Conservation (phyloP, 164 flowering plant species). For the Vitis cinerea region DNA sequence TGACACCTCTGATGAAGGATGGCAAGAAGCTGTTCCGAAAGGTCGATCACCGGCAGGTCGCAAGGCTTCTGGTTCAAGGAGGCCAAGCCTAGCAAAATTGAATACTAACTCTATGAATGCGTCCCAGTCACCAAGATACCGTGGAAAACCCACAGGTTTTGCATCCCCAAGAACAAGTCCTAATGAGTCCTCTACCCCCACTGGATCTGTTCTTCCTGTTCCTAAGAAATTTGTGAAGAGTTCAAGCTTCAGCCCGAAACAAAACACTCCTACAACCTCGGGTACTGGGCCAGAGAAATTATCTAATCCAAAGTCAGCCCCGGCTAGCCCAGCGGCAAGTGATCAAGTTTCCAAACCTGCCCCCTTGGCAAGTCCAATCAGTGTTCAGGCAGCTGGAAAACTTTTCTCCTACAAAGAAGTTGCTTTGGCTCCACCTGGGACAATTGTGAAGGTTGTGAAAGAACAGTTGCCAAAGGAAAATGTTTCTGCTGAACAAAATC, state of each 20-base stretch:
- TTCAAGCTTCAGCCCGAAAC: constrained; percentile 62
- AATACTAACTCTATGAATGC: constrained; percentile 60
- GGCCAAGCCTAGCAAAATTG: constrained; percentile 71
- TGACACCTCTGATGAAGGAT: constrained; percentile 70
- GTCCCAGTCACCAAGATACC: constrained; percentile 46
- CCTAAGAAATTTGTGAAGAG: constrained; percentile 54
- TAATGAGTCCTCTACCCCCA: constrained; percentile 44
- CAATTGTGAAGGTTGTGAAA: constrained; percentile 65
- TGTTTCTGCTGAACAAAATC: constrained; percentile 20
- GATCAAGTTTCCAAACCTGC: constrained; percentile 42
- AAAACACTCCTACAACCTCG: constrained; percentile 21
- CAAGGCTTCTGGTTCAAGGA: constrained; percentile 53
- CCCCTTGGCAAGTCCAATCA: constrained; percentile 38
- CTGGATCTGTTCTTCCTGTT: constrained; percentile 25
- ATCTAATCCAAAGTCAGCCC: constrained; percentile 46
- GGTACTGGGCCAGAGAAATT: constrained; percentile 38
- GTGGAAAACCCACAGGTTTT: constrained; percentile 46
- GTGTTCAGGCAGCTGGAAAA: constrained; percentile 66
- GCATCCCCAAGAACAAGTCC: constrained; percentile 45
- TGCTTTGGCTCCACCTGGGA: constrained; percentile 88
- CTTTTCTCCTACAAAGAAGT: constrained; percentile 87
- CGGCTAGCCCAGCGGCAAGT: constrained; percentile 48
- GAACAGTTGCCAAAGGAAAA: constrained; percentile 54
- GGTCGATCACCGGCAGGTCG: constrained; percentile 56
- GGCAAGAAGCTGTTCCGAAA: constrained; percentile 89